phyloP scores from a whole-genome alignment of 495 filamentous ascomycete genomes.

The Hyaloscypha hepaticicola region DNA sequence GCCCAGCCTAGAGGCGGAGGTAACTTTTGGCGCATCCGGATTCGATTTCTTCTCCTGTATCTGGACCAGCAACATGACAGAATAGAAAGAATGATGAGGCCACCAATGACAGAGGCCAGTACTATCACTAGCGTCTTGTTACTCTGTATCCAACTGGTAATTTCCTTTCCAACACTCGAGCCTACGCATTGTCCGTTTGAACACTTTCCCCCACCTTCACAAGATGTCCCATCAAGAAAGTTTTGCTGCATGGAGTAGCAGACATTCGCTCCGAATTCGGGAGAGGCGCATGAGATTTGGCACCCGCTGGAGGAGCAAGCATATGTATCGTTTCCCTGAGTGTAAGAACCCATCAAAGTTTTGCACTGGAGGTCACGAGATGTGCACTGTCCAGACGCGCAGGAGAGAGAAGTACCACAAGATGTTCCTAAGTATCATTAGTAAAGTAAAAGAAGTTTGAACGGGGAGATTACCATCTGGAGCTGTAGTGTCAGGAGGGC shows the following conservation, averaged over 20 bases:
- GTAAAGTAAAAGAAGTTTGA: not conserved
- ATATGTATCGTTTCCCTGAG: conserved; percentile 69
- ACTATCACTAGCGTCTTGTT: conserved; percentile 77
- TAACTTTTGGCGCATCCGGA: conserved; percentile 1
- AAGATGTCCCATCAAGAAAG: conserved; percentile 91
- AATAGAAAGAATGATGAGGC: conserved; percentile 61
- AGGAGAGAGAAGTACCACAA: conserved; percentile 69
- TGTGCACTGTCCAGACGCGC: conserved; percentile 93
- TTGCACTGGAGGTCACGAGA: conserved; percentile 89
- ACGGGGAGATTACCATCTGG: conserved; percentile 58
- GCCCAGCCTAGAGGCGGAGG: conserved; percentile 17
- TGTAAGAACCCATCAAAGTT: conserved; percentile 77
- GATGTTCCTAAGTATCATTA: conserved; percentile 32
- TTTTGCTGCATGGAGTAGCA: conserved; percentile 83
- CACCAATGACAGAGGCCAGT: conserved; percentile 65
- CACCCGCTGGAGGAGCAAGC: conserved; percentile 77
- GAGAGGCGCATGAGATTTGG: conserved; percentile 70
- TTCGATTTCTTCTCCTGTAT: conserved; percentile 44
- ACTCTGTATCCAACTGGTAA: conserved; percentile 63
- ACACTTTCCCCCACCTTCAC: conserved; percentile 79
- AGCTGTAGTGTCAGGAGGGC: conserved; percentile 68
- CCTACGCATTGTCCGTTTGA: conserved; percentile 70
- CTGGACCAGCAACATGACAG: conserved; percentile 57
- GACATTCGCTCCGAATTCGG: conserved; percentile 59
- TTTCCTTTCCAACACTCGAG: conserved; percentile 56